These are phyloP conservation scores for Paecilomyces sp. DNA, from an alignment of 2,329 filamentous ascomycete genomes.

Conservation along the genomic window DNA sequence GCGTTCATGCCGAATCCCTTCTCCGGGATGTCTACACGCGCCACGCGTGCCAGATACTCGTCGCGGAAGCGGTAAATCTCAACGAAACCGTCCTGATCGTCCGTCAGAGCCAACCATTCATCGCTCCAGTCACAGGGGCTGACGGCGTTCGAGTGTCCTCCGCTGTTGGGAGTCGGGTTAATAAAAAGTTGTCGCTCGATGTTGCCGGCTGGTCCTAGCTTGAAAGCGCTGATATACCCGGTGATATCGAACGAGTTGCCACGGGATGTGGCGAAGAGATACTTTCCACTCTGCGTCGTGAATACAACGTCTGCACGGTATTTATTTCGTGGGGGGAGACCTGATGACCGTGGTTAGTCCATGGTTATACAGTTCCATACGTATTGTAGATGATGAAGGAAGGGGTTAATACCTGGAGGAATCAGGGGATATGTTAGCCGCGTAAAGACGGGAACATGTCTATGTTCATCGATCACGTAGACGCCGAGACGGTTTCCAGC, in stretches of 20 bases:
- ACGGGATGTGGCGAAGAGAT: constrained; percentile 79
- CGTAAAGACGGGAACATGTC: constrained; percentile 71
- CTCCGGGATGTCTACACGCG: constrained; percentile 68
- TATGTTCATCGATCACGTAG: constrained; percentile 68
- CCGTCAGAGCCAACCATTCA: constrained; percentile 83
- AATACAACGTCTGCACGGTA: constrained; percentile 83
- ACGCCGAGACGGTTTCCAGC: constrained; percentile 77
- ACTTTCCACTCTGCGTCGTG: constrained; percentile 59
- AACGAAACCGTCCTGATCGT: constrained; percentile 79
- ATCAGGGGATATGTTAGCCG: constrained; percentile 70
- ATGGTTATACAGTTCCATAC: not conserved
- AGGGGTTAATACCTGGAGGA: constrained; percentile 55
- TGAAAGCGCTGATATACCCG: constrained; percentile 77
- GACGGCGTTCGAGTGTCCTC: constrained; percentile 85
- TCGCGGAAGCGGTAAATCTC: constrained; percentile 85
- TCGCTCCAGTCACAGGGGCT: constrained; percentile 75
- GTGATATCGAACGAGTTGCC: constrained; percentile 69
- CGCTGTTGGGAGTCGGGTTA: constrained; percentile 78
- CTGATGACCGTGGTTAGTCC: constrained; percentile 11
- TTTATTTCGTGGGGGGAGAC: constrained; percentile 42
- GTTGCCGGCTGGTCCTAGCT: constrained; percentile 58
- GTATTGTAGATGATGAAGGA: not conserved
- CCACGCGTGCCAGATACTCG: constrained; percentile 71
- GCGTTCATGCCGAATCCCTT: constrained; percentile 95
- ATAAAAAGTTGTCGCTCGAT: constrained; percentile 74